phyloP scores from a whole-genome alignment of 805 yeast genomes.

The Saccharomycopsis amapae region DNA sequence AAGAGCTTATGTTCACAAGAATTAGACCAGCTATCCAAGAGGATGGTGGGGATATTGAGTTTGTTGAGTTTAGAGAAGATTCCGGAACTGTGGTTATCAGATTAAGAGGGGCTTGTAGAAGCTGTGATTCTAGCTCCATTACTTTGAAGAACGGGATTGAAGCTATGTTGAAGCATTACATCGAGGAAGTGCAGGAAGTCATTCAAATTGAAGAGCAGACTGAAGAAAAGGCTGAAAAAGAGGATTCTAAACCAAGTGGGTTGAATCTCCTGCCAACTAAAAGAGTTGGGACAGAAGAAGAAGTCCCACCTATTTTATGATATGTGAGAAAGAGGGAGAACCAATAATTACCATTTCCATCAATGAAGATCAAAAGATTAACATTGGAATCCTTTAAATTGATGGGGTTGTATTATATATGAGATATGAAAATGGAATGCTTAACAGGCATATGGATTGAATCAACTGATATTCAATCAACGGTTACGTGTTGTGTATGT shows the following conservation, averaged over 20 bases:
- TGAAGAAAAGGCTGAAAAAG: not conserved
- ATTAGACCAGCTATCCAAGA: constrained; percentile 70
- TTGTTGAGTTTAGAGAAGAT: constrained; percentile 49
- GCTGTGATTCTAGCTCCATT: constrained; percentile 61
- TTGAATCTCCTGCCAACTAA: constrained; percentile 14
- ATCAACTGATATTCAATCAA: too few relatives aligned
- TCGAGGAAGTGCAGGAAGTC: constrained; percentile 59
- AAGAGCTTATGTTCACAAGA: constrained; percentile 61
- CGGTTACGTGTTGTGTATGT: too few relatives aligned
- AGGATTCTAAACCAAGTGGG: not conserved
- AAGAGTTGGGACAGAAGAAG: constrained; percentile 12
- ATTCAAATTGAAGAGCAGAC: constrained; percentile 40
- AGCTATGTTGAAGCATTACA: constrained; percentile 61
- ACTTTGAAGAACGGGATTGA: constrained; percentile 66
- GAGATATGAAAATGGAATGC: too few relatives aligned
- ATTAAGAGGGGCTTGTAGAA: constrained; percentile 63
- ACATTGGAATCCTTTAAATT: too few relatives aligned
- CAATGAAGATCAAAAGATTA: too few relatives aligned
- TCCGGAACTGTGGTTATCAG: constrained; percentile 52
- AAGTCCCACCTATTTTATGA: constrained; percentile 18
- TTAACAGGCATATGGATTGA: too few relatives aligned
- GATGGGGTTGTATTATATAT: too few relatives aligned
- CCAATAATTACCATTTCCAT: too few relatives aligned
- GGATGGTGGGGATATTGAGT: constrained; percentile 71
- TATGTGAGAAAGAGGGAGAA: too few relatives aligned